A percentile compares a stretch with the other conserved stretches of the same genome.
These are phyloP conservation scores for Scopulariopsis brevicaulis DNA, from an alignment of 2,329 filamentous ascomycete species.

Conservation along the genomic window DNA sequence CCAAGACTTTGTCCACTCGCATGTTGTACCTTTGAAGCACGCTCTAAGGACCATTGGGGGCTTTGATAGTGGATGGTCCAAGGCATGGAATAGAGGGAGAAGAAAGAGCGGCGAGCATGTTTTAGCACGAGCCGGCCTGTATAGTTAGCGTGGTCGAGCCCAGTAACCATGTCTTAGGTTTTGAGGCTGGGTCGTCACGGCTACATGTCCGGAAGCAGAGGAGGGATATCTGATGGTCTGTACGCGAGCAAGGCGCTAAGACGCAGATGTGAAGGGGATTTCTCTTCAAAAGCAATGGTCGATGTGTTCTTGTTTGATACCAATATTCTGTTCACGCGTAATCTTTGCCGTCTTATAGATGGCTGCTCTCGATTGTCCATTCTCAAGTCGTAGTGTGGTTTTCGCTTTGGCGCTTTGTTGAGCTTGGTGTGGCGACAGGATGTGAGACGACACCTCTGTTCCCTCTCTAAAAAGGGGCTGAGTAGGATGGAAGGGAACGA, in stretches of 20 bases:
- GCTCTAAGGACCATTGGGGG: background rate
- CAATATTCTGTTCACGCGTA: background rate
- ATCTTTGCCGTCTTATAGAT: background rate
- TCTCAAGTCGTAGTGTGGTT: background rate
- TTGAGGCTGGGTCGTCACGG: background rate
- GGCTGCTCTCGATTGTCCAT: background rate
- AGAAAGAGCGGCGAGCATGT: background rate
- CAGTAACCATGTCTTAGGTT: background rate
- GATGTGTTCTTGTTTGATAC: background rate
- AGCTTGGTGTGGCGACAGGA: background rate
- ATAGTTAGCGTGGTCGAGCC: background rate
- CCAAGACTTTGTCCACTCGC: background rate
- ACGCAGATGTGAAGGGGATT: background rate
- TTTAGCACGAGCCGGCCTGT: background rate
- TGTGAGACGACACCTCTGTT: background rate
- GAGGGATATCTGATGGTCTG: background rate
- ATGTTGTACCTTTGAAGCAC: background rate
- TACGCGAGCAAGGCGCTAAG: background rate
- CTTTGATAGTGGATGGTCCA: background rate
- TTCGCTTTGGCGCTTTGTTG: background rate
- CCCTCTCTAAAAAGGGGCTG: too few relatives aligned
- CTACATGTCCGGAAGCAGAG: background rate
- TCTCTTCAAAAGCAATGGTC: background rate
- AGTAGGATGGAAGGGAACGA: background rate
- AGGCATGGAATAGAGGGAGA: background rate